Base-by-base conservation (phyloP, 2,329 filamentous ascomycete species). In the Fusarium pininemorale region DNA sequence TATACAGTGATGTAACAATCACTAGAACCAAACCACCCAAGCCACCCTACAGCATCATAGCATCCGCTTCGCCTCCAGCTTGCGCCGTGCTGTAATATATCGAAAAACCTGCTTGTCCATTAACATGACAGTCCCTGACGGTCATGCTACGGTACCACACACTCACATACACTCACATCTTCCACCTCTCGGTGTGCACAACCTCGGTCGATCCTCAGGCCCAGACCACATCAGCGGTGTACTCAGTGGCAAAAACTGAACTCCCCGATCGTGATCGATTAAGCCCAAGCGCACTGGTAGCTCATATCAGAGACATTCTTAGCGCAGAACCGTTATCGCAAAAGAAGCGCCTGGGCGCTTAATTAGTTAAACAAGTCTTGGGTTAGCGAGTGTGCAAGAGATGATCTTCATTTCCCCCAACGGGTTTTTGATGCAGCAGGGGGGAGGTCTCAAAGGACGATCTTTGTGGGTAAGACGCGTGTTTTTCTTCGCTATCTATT, bases 331-430 rank as follows among this genome's bases (percentile, higher is more conserved):
- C 65, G 53, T 58, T 67, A 67, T 71, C 67, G 12, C 20, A 55
- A 55, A 42, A 55, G 24, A 55, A 72, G 69, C 69, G 69, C 70
- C 69, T 38, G 69, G 66, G 70, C 70, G 70, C 64, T 70, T 73
- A 72, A 53, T 45, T 65, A 50, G n/a, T 26, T 39, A n/a, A 30
- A 39, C 15, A 54, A 18, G 9, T 38, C 12, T 28, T 44, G 30
- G 7, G 30, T 58, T 56, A 56, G 37, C 42, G 37, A 24, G 38
- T 22, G 50, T 69, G 68, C 53, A 66, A 32, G 61, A 76, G 75
- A 76, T 76, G 74, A 76, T 76, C 74, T 75, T 76, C 74, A 76
- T 76, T 76, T 76, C 64, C 74, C 56, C 71, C 59, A 72, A 72
- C 70, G 63, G 45, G 56, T 26, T 62, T 66, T 48, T 72, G 69